phyloP scores from a whole-genome alignment of 768 basidiomycete species.

The Gautieria morchelliformis region DNA sequence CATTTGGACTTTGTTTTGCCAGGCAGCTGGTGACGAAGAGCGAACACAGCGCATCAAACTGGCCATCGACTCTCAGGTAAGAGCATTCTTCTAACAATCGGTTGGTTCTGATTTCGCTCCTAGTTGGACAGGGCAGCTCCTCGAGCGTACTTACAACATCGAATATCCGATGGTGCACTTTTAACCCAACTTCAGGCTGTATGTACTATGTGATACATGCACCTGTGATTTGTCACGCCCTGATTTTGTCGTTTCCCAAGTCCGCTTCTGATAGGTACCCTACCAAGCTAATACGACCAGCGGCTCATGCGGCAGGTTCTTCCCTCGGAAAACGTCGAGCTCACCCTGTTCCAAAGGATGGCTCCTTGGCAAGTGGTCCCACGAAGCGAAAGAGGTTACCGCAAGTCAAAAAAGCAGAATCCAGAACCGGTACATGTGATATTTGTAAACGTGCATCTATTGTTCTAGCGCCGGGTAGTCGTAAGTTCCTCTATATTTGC shows the following conservation, averaged over 20 bases:
- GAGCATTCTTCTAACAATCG: background rate
- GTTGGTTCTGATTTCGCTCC: background rate
- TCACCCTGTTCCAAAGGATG: background rate
- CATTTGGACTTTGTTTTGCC: conserved; percentile 48
- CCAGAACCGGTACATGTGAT: conserved; percentile 5
- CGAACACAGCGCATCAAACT: conserved; percentile 23
- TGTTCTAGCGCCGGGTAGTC: conserved; percentile 4
- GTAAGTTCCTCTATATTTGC: background rate
- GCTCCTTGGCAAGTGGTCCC: background rate
- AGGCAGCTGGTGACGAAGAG: conserved; percentile 53
- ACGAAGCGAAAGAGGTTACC: background rate
- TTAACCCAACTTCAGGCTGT: conserved; percentile 54
- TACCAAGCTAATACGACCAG: background rate
- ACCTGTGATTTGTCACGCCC: background rate
- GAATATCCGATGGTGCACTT: conserved; percentile 44
- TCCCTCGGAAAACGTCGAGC: conserved; percentile 1
- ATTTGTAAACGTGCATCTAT: conserved; percentile 2
- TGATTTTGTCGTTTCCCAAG: background rate
- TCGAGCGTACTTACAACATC: conserved; percentile 41
- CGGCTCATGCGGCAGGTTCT: background rate
- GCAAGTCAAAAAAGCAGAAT: background rate
- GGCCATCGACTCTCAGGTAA: conserved; percentile 4
- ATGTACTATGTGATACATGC: conserved; percentile 12
- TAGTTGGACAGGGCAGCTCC: conserved; percentile 3
- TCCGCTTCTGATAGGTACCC: conserved; percentile 7